A percentile compares a stretch with the other conserved stretches of the same genome.
phyloP scores from a whole-genome alignment of 257 asterid species.

The Penstemon newberryi region DNA sequence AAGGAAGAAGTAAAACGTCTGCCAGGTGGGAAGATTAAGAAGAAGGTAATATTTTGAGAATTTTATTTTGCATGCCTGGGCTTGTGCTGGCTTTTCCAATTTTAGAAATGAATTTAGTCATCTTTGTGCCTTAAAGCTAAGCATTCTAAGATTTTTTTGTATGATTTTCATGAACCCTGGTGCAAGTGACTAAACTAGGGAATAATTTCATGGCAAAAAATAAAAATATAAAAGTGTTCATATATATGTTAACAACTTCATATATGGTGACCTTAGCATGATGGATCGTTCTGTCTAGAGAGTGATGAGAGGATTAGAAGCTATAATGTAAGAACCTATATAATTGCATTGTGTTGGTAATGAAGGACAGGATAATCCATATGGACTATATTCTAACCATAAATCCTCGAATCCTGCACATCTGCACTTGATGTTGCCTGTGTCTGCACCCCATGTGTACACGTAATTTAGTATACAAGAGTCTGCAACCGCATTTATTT shows the following conservation, averaged over 20 bases:
- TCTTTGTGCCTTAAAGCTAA: neutral
- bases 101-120: neutral
- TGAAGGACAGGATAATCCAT: neutral
- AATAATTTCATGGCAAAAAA: too few species aligned
- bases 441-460: neutral
- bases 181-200: neutral
- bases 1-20: conserved; percentile 95
- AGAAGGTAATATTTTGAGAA: conserved; percentile 52
- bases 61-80: neutral
- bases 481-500: neutral
- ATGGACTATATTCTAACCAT: neutral
- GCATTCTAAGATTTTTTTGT: neutral
- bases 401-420: neutral
- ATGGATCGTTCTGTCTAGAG: too few species aligned
- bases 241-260: too few species aligned
- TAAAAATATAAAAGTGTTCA: too few species aligned
- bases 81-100: neutral
- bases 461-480: neutral
- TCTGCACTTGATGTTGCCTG: neutral
- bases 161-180: neutral
- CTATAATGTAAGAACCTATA: neutral
- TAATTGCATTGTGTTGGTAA: neutral
- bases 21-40: conserved; percentile 96
- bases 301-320: neutral
- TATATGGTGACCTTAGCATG: too few species aligned